Base-by-base conservation (phyloP, 1,139 yeast species). In the Kodamaea alishanica region DNA sequence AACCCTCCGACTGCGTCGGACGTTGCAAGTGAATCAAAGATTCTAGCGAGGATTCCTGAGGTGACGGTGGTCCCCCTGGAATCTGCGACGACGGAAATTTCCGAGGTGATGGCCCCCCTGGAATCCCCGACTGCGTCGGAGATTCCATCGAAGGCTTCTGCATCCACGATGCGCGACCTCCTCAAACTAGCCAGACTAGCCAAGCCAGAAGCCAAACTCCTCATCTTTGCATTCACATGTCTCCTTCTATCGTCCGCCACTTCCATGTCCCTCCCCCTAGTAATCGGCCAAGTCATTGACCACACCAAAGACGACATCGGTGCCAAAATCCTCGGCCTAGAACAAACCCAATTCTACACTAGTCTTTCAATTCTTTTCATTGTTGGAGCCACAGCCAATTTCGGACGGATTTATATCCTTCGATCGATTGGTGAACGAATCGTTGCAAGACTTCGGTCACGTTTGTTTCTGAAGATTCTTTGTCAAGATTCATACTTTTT, bases 401-500 rank as follows among this genome's bases (percentile, higher is more conserved):
- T 82, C 62, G 92, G 90, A 6, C 74, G 97, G 52, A 75, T 84
- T 24, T 79, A 85, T 42, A 58, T 87, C 30, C 65, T 90, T 49
- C 71, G 96, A 49, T 70, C 83, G 2, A 77, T 84, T 15, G 96
- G 97, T 43, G 98, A 92, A 60, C 77, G 86, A 45, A 66, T 92
- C 28, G 96, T 90, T 5, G 87, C 96, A 5, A 70, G 95, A 43
- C 66, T 92, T 40, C 73, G 98, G 48, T 74, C 95, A 2, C 71
- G 79, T 36, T 76, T 90, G 31, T 87, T 88, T 63, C 79, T 79
- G 59, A 81, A 79, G 46, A 82, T 92, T 5, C 68, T 90, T 46
- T 76, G 82, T 23, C 96, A 89, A 55, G 97, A 92, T 60, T 85
- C 95, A 40, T 92, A 86, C 58, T 92, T 92, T 57, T 92, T 86